Conservation (phyloP, 140 eudicot genomes). For the Oenanthe javanica region DNA sequence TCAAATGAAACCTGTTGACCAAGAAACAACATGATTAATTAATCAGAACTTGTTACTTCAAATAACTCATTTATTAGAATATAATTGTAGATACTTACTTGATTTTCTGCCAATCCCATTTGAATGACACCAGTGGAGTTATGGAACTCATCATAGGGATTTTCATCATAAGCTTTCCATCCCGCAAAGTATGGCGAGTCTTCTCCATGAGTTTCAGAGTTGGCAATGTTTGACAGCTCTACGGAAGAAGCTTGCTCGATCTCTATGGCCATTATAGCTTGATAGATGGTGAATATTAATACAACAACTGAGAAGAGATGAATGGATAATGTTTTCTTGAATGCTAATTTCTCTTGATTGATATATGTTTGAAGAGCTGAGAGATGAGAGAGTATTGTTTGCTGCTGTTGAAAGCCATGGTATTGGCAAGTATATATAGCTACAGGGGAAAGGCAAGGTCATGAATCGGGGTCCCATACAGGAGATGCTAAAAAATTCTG, state of each 20-base stretch:
- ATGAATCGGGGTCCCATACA: conserved; percentile 32
- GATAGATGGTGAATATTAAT: background rate
- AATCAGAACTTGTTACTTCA: background rate
- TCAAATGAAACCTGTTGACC: conserved; percentile 77
- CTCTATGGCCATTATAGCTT: conserved; percentile 49
- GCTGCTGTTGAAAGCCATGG: conserved; percentile 10
- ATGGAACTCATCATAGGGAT: conserved; percentile 62
- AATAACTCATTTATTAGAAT: background rate
- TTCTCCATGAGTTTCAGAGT: conserved; percentile 92
- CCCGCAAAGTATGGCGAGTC: conserved; percentile 98
- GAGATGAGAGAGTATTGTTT: background rate
- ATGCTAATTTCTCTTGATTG: background rate
- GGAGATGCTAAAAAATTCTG: conserved; percentile 20
- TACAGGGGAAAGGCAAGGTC: conserved; percentile 8
- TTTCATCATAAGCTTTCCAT: conserved; percentile 96
- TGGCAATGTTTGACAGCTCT: conserved; percentile 61
- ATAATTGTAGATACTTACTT: conserved; percentile 38
- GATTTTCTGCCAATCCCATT: conserved; percentile 97
- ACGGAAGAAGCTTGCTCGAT: conserved; percentile 38
- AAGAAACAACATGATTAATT: conserved; percentile 16
- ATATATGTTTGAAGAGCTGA: background rate
- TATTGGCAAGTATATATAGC: conserved; percentile 25
- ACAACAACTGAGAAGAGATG: too few species aligned
- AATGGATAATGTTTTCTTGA: background rate
- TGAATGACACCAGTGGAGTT: conserved; percentile 90